phyloP scores from a whole-genome alignment of 1,284 basidiomycete species.

The Exobasidium rhododendri region DNA sequence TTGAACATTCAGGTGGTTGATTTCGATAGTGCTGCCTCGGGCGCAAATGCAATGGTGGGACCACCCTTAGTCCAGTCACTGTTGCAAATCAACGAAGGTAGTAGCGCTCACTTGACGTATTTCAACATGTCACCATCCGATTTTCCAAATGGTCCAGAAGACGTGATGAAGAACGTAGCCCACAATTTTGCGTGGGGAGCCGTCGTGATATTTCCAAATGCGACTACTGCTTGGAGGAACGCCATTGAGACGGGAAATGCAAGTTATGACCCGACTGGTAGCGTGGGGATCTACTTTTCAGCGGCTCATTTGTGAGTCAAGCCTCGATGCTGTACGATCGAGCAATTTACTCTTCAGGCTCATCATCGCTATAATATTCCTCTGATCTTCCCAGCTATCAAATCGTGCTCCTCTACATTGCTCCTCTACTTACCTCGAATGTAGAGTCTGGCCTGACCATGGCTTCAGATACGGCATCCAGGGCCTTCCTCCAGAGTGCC shows the following conservation, averaged over 20 bases:
- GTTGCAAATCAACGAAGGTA: neutral
- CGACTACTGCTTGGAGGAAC: conserved; percentile 29
- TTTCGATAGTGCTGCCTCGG: neutral
- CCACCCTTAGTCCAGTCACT: neutral
- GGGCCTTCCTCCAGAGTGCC: neutral
- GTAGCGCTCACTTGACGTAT: neutral
- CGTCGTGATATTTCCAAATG: conserved; percentile 29
- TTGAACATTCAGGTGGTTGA: neutral
- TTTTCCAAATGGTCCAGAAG: neutral
- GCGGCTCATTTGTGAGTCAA: neutral
- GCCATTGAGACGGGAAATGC: conserved; percentile 41
- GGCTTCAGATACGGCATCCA: neutral
- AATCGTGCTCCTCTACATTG: neutral
- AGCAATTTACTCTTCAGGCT: too few relatives aligned
- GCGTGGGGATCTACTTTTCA: neutral
- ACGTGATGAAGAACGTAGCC: neutral
- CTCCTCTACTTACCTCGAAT: neutral
- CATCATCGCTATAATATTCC: too few relatives aligned
- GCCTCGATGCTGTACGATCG: too few relatives aligned
- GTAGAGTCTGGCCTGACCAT: neutral
- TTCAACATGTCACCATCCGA: neutral
- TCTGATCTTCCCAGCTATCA: neutral
- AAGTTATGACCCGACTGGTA: conserved; percentile 45
- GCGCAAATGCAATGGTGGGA: neutral
- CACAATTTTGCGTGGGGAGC: conserved; percentile 4